Base-by-base conservation (phyloP, 805 yeast species). In the Wickerhamomyces sydowiorum region DNA sequence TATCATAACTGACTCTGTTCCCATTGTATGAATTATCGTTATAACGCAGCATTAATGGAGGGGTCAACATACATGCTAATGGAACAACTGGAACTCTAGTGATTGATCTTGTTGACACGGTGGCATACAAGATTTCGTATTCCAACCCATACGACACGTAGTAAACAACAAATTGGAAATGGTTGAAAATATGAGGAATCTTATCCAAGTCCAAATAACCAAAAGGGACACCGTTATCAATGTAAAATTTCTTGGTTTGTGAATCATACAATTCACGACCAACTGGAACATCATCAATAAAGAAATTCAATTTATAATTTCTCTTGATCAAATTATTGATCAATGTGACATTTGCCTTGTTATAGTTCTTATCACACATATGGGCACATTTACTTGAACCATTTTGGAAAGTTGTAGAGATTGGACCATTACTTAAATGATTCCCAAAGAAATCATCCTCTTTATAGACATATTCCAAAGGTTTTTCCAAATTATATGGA, bases 271-370 rank as follows among this genome's bases (percentile, higher is more conserved):
- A 42, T 38, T 59, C 61, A 27, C 50, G 53, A 19, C 64, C 63
- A 10, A 60, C 50, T 17, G 63, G 63, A n/a, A 56, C 37, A 27
- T 53, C 63, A 31, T 56, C 63, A 29, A 60, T 37, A 44, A 36
- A 59, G 42, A 60, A 59, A 43, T 60, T 57, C 23, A 56, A 41
- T 31, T 56, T 50, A 43, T 60, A 60, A 35, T 59, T 57, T 42
- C 41, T 54, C 36, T 51, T 57, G 27, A 60, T 59, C n/a, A 60
- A 46, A 18, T 40, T 40, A 40, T 59, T 56, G 24, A 60, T 52
- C 15, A 49, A 6, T 2, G 62, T 39, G 5, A 59, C 62, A 35
- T 58, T 59, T 13, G 21, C 50, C 22, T 39, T 43, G 1, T 47
- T 48, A 36, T 54, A 54, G 12, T 37, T 14, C n/a, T 35, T 43